phyloP scores from a whole-genome alignment of 2,329 filamentous ascomycete genomes.

The Colletotrichum lindemuthianum region DNA sequence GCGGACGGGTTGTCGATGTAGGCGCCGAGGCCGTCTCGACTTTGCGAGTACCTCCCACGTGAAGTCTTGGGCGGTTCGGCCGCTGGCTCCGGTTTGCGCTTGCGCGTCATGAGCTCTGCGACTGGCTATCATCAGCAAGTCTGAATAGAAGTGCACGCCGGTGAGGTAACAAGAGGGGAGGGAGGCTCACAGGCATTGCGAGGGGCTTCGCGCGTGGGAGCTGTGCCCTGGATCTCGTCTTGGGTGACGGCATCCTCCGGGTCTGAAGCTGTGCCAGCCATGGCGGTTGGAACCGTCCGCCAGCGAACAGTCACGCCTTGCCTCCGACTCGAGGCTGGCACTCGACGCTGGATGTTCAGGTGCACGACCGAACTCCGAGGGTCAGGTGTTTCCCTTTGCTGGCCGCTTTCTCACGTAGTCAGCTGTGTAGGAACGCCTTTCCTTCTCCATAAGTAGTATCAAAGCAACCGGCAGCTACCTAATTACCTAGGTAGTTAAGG shows the following conservation, averaged over 20 bases:
- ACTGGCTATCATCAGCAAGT: conserved; percentile 38
- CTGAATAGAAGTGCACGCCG: too few species aligned
- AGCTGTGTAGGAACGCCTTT: too few species aligned
- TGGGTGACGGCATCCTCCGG: conserved; percentile 53
- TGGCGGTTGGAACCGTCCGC: conserved; percentile 17
- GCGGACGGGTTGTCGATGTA: conserved; percentile 74
- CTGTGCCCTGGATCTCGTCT: conserved; percentile 52
- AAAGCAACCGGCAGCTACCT: too few species aligned
- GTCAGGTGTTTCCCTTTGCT: too few species aligned
- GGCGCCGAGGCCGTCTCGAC: conserved; percentile 70
- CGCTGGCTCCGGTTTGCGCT: conserved; percentile 44
- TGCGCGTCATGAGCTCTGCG: conserved; percentile 50
- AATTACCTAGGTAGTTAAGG: too few species aligned
- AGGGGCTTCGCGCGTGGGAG: conserved; percentile 38
- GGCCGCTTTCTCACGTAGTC: too few species aligned
- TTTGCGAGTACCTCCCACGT: conserved; percentile 50
- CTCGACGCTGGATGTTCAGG: too few species aligned
- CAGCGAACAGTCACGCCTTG: too few species aligned
- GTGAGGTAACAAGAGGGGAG: not conserved
- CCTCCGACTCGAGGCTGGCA: too few species aligned
- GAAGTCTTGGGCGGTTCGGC: conserved; percentile 33
- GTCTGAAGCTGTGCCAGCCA: conserved; percentile 42
- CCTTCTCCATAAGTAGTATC: too few species aligned
- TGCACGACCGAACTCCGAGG: too few species aligned
- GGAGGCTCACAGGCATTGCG: conserved; percentile 54